phyloP scores from a whole-genome alignment of 768 basidiomycete species.

The Leccinum imitatum region DNA sequence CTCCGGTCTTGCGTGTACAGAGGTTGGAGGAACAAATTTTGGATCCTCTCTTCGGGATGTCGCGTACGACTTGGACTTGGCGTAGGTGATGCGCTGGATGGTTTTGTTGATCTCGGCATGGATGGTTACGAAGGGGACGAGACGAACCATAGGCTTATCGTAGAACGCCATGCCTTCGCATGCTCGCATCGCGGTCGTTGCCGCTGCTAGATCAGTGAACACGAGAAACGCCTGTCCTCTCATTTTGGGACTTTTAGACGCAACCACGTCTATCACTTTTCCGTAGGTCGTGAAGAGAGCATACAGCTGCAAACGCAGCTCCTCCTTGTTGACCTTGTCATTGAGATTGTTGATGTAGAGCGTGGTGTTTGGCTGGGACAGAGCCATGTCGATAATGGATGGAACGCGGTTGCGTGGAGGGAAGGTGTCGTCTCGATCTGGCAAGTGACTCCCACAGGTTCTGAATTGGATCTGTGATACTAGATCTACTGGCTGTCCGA shows the following conservation, averaged over 20 bases:
- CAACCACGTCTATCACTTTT: slow-evolving; percentile 89
- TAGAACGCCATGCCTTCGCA: slow-evolving; percentile 94
- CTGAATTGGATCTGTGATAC: not conserved
- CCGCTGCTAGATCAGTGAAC: slow-evolving; percentile 86
- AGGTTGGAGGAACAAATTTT: slow-evolving; percentile 70
- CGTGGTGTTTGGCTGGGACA: slow-evolving; percentile 78
- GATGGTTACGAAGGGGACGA: slow-evolving; percentile 3
- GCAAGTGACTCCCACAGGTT: slow-evolving; percentile 26
- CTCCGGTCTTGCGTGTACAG: slow-evolving; percentile 56
- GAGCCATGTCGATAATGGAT: slow-evolving; percentile 33
- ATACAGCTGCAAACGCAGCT: slow-evolving; percentile 78
- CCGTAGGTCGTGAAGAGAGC: slow-evolving; percentile 93
- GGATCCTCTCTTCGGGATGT: slow-evolving; percentile 79
- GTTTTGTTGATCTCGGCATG: slow-evolving; percentile 12
- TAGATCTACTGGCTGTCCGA: not conserved
- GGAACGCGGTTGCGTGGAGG: not conserved
- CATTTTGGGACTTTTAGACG: slow-evolving; percentile 82
- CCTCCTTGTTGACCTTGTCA: slow-evolving; percentile 89
- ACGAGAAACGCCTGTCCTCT: slow-evolving; percentile 96
- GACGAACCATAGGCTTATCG: slow-evolving; percentile 83
- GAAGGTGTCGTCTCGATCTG: slow-evolving; percentile 11
- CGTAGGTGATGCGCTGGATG: slow-evolving; percentile 83
- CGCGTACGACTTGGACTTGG: slow-evolving; percentile 86
- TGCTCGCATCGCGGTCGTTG: slow-evolving; percentile 90
- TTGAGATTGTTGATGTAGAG: slow-evolving; percentile 94